A percentile compares a stretch with the other conserved stretches of the same genome.
phyloP scores from a whole-genome alignment of 495 filamentous ascomycete genomes.

The Parathielavia hyrcaniae region DNA sequence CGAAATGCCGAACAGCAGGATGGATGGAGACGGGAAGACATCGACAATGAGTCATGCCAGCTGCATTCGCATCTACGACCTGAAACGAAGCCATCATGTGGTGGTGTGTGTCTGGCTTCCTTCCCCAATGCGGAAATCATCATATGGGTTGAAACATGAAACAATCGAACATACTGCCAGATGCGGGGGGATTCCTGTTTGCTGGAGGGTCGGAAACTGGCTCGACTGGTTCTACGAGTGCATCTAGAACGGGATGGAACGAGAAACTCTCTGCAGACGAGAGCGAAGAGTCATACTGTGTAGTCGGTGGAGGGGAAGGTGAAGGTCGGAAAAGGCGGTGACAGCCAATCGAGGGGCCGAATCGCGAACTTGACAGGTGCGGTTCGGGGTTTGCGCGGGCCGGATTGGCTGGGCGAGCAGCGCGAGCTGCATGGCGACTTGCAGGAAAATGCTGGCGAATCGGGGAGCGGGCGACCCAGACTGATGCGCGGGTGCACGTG shows the following conservation, averaged over 20 bases:
- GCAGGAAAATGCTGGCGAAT: slow-evolving; percentile 6
- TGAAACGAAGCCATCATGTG: slow-evolving; percentile 4
- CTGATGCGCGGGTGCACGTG: slow-evolving; percentile 12
- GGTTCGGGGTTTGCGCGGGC: background rate
- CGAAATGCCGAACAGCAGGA: background rate
- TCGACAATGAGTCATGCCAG: slow-evolving; percentile 1
- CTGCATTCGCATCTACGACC: slow-evolving; percentile 3
- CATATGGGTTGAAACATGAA: slow-evolving; percentile 1
- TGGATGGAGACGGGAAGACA: background rate
- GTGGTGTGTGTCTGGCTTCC: slow-evolving; percentile 5
- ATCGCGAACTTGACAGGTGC: slow-evolving; percentile 16
- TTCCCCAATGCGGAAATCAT: slow-evolving; percentile 5
- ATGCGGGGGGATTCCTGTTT: slow-evolving; percentile 6
- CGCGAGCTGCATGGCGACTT: slow-evolving; percentile 13
- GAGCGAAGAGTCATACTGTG: slow-evolving; percentile 2
- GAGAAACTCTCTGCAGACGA: background rate
- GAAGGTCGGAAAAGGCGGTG: background rate
- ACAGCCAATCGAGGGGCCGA: slow-evolving; percentile 16
- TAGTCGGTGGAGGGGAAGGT: background rate
- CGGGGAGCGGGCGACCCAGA: background rate
- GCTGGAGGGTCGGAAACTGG: background rate
- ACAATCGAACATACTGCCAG: slow-evolving; percentile 7
- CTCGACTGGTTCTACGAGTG: background rate
- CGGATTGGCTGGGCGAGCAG: slow-evolving; percentile 1
- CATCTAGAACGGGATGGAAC: background rate